A percentile compares a stretch with the other conserved stretches of the same genome.
These are phyloP conservation scores for Aspergillus udagawae DNA, from an alignment of 2,329 filamentous ascomycete genomes.

Conservation along the genomic window DNA sequence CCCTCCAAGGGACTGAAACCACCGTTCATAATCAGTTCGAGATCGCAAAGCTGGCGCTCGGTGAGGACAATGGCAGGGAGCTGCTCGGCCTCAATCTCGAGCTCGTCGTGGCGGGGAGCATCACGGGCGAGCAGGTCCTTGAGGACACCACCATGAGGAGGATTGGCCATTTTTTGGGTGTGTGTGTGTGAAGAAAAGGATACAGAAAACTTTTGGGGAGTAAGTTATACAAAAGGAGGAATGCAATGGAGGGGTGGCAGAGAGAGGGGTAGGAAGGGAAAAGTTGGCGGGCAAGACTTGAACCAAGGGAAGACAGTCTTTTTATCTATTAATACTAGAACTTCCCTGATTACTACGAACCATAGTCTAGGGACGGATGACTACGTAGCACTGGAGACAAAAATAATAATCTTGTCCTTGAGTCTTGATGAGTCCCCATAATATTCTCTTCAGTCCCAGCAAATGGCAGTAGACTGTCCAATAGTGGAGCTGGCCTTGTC, in stretches of 20 bases:
- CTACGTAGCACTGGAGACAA: neutral
- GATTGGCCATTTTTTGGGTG: slow-evolving; percentile 49
- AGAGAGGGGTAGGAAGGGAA: slow-evolving; percentile 1
- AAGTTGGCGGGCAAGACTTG: neutral
- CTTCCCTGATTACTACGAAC: neutral
- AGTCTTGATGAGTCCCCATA: neutral
- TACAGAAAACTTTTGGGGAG: neutral
- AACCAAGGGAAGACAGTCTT: neutral
- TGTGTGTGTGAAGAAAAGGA: slow-evolving; percentile 1
- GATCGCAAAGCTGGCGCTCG: slow-evolving; percentile 95
- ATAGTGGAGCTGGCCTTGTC: neutral
- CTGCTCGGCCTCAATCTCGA: slow-evolving; percentile 77
- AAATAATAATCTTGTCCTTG: neutral
- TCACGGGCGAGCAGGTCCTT: slow-evolving; percentile 98
- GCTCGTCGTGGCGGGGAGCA: slow-evolving; percentile 73
- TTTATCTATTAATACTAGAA: neutral
- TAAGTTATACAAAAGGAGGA: neutral
- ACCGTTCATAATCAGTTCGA: slow-evolving; percentile 94
- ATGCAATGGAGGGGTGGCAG: neutral
- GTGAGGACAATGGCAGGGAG: slow-evolving; percentile 80
- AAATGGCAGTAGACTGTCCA: neutral
- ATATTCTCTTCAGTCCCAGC: neutral
- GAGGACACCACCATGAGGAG: slow-evolving; percentile 83
- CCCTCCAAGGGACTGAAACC: slow-evolving; percentile 97
- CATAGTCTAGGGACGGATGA: too few relatives aligned